Evolutionary conservation across 805 yeast genomes (phyloP).

Genomic region (Candida ficus): DNA sequence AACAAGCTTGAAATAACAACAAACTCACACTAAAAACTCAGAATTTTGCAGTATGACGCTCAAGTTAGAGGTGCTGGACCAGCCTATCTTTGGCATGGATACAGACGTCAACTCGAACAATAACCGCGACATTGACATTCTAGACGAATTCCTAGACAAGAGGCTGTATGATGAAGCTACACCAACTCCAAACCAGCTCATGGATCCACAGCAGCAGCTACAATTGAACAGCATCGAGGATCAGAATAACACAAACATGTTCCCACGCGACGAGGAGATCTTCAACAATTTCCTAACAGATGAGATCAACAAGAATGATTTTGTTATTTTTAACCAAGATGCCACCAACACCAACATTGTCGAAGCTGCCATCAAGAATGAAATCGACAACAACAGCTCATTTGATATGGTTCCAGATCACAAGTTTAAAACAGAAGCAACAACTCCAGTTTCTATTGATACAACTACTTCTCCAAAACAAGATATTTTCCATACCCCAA

Average conservation of each 20-base stretch:
- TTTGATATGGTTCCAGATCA: neutral
- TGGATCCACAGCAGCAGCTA: neutral
- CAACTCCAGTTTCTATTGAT: constrained; percentile 16
- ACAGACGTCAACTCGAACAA: neutral
- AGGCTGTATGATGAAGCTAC: constrained; percentile 20
- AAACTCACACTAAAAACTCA: too few relatives aligned
- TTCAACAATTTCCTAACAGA: constrained; percentile 22
- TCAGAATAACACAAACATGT: neutral
- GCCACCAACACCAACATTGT: constrained; percentile 3
- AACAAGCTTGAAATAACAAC: too few relatives aligned
- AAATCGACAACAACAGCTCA: neutral
- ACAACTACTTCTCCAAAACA: constrained; percentile 5
- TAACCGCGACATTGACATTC: constrained; percentile 36
- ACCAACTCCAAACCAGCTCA: neutral
- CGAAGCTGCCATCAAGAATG: neutral
- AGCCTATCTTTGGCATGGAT: constrained; percentile 8
- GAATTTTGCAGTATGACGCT: constrained; percentile 10
- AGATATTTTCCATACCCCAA: constrained; percentile 18
- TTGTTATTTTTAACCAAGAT: constrained; percentile 12
- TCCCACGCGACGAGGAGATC: constrained; percentile 19
- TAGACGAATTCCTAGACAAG: constrained; percentile 40
- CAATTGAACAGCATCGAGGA: neutral
- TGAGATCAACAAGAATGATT: constrained; percentile 21
- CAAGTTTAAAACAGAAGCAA: constrained; percentile 5
- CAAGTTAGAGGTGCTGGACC: constrained; percentile 19